A percentile compares a stretch with the other conserved stretches of the same genome.
phyloP scores from a whole-genome alignment of 345 rosid species.

The Citrus reticulata region DNA sequence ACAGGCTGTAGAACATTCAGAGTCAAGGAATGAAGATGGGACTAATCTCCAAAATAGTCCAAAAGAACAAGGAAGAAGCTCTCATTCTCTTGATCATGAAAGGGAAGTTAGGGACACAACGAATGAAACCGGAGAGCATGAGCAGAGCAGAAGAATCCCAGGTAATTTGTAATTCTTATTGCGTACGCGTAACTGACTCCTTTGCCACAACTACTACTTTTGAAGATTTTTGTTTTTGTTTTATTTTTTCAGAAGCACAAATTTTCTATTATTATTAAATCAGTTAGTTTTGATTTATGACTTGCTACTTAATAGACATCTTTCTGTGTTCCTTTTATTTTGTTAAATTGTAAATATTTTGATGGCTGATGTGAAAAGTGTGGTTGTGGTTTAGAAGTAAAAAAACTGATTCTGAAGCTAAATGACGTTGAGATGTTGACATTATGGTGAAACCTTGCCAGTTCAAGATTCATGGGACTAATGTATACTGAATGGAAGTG shows the following conservation, averaged over 20 bases:
- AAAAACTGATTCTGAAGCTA: not conserved
- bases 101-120: conserved; percentile 12
- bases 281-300: not conserved
- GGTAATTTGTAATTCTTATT: conserved; percentile 17
- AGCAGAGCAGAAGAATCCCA: conserved; percentile 10
- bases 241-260: not conserved
- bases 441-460: not conserved
- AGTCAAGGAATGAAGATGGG: conserved; percentile 18
- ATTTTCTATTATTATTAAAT: not conserved
- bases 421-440: not conserved
- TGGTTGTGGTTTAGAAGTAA: not conserved
- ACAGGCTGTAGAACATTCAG: conserved; percentile 10
- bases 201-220: not conserved
- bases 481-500: not conserved
- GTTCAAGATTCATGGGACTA: not conserved
- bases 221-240: not conserved
- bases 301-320: not conserved
- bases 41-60: not conserved
- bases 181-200: not conserved
- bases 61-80: conserved; percentile 21
- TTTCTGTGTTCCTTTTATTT: not conserved
- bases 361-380: not conserved
- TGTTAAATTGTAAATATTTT: not conserved
- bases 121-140: conserved; percentile 13
- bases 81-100: conserved; percentile 10